Percentiles rank a stretch among this genome's conserved stretches.
Evolutionary conservation across 2,329 filamentous ascomycete genomes (phyloP).

Genomic region (Bisporella sp.): DNA sequence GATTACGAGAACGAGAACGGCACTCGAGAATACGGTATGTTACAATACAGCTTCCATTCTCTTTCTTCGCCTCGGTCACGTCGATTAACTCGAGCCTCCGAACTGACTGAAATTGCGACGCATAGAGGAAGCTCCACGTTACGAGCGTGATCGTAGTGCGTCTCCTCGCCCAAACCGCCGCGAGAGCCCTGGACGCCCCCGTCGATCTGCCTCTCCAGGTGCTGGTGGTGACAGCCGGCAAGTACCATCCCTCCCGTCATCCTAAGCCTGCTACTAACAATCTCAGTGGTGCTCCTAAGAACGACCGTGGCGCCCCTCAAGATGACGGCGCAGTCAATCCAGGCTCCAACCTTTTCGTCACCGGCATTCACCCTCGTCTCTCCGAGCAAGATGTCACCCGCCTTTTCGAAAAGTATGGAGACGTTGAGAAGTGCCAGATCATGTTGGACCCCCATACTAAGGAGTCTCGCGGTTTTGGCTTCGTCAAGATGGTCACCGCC

Average conservation of each 20-base stretch:
- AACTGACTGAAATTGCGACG: conserved; percentile 16
- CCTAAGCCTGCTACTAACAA: conserved; percentile 2
- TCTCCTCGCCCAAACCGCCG: conserved; percentile 52
- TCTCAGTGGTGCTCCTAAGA: conserved; percentile 42
- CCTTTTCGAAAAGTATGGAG: conserved; percentile 97
- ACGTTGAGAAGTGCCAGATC: conserved; percentile 98
- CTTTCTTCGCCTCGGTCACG: neutral
- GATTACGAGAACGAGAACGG: conserved; percentile 64
- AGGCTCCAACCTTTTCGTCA: conserved; percentile 97
- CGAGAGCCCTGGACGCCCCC: conserved; percentile 48
- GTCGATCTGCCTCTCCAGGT: conserved; percentile 56
- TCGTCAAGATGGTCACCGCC: conserved; percentile 96
- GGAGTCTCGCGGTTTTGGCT: conserved; percentile 97
- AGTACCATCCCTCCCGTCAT: conserved; percentile 8
- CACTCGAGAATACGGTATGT: conserved; percentile 57
- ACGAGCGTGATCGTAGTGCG: conserved; percentile 61
- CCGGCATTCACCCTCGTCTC: conserved; percentile 90
- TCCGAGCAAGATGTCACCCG: conserved; percentile 85
- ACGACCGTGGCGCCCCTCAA: conserved; percentile 36
- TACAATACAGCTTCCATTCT: neutral
- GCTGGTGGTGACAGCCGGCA: conserved; percentile 41
- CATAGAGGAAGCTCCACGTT: conserved; percentile 57
- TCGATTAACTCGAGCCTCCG: neutral
- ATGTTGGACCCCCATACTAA: conserved; percentile 98
- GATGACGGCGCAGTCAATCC: conserved; percentile 80